phyloP scores from a whole-genome alignment of 2,329 filamentous ascomycete genomes.

The Grosmannia clavigera region DNA sequence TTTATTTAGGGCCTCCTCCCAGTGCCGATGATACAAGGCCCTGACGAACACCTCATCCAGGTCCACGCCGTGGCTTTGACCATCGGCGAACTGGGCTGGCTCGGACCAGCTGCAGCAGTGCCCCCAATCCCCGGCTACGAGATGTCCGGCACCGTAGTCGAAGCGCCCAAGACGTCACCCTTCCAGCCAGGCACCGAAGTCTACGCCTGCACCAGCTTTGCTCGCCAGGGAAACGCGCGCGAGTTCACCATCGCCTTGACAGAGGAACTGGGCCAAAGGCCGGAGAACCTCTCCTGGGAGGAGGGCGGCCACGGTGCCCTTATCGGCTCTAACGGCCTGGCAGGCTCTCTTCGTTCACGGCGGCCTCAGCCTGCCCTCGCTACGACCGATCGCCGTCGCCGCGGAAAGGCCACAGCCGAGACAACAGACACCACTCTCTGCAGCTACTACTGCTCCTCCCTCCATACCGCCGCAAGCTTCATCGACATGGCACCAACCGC shows the following conservation, averaged over 20 bases:
- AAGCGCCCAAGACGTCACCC: slow-evolving; percentile 14
- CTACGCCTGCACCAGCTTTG: slow-evolving; percentile 16
- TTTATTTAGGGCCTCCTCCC: slow-evolving; percentile 7
- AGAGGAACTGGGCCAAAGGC: slow-evolving; percentile 12
- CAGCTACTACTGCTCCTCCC: too few species aligned
- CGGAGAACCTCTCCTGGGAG: slow-evolving; percentile 14
- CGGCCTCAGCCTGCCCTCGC: slow-evolving; percentile 8
- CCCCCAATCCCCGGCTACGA: slow-evolving; percentile 18
- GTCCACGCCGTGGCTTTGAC: slow-evolving; percentile 19
- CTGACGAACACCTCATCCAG: slow-evolving; percentile 17
- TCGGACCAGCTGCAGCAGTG: background rate
- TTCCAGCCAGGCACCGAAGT: slow-evolving; percentile 18
- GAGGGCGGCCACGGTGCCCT: slow-evolving; percentile 14
- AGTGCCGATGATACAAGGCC: slow-evolving; percentile 5
- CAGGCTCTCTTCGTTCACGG: slow-evolving; percentile 15
- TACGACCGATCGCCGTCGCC: background rate
- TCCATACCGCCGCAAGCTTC: background rate
- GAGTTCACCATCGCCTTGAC: slow-evolving; percentile 10
- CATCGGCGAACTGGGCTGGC: slow-evolving; percentile 18
- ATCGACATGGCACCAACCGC: too few species aligned
- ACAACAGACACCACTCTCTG: too few species aligned
- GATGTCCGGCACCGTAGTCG: slow-evolving; percentile 17
- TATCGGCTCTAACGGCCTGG: slow-evolving; percentile 14
- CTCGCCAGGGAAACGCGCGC: slow-evolving; percentile 13
- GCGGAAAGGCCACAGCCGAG: too few species aligned